These are phyloP conservation scores for Thermothelomyces thermophilus DNA, from an alignment of 2,329 filamentous ascomycete species.

Conservation along the genomic window DNA sequence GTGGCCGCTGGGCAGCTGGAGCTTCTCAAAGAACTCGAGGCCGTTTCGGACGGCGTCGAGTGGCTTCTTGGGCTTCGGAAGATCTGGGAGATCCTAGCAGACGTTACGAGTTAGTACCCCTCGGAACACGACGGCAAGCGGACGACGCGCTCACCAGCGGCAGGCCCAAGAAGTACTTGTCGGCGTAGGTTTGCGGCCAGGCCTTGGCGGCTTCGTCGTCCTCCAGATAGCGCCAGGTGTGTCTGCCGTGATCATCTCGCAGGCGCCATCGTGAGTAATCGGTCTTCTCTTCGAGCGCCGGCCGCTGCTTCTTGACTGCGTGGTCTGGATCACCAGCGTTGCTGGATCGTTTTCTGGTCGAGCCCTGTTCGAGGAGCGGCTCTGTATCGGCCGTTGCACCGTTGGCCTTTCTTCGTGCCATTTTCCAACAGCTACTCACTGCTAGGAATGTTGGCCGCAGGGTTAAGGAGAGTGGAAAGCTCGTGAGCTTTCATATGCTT, in stretches of 20 bases:
- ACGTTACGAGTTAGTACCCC: conserved; percentile 2
- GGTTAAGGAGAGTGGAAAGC: neutral
- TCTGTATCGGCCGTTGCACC: conserved; percentile 7
- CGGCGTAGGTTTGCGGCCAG: conserved; percentile 85
- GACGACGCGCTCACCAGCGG: conserved; percentile 53
- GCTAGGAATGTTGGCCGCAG: neutral
- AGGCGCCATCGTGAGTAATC: conserved; percentile 81
- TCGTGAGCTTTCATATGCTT: no score
- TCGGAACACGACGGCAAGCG: neutral
- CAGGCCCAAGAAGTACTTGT: conserved; percentile 80
- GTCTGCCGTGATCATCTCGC: conserved; percentile 71
- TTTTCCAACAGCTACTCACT: no score
- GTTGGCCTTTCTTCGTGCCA: conserved; percentile 20
- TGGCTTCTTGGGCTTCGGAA: conserved; percentile 64
- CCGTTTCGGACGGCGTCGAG: conserved; percentile 76
- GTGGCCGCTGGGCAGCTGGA: conserved; percentile 83
- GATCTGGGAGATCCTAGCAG: conserved; percentile 62
- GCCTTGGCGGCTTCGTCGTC: conserved; percentile 61
- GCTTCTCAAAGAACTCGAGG: conserved; percentile 77
- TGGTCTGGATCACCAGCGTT: conserved; percentile 32
- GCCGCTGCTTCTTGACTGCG: conserved; percentile 38
- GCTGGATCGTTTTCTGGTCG: conserved; percentile 38
- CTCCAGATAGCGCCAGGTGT: conserved; percentile 90
- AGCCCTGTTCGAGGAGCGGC: conserved; percentile 16
- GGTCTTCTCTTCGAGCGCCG: conserved; percentile 53